A percentile compares a stretch with the other conserved stretches of the same genome.
These are phyloP conservation scores for Carex arenaria DNA, from an alignment of 202 grass and related monocot genomes.

Conservation along the genomic window DNA sequence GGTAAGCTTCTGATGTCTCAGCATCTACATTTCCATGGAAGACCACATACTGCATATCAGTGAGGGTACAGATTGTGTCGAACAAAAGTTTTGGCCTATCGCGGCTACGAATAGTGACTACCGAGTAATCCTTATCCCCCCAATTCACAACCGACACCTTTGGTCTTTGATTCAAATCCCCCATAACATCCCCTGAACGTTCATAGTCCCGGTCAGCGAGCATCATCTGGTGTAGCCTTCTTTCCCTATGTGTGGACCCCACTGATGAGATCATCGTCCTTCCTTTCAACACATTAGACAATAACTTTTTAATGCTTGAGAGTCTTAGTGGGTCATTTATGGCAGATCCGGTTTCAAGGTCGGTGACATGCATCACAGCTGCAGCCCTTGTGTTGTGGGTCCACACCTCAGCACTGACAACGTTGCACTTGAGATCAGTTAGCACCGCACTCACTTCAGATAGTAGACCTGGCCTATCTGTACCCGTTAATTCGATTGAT, in stretches of 20 bases:
- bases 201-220: conserved; percentile 75
- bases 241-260: conserved; percentile 54
- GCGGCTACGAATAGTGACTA: conserved; percentile 72
- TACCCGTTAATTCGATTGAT: conserved; percentile 79
- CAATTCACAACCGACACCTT: conserved; percentile 76
- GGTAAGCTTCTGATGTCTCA: conserved; percentile 71
- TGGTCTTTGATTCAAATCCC: conserved; percentile 22
- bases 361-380: conserved; percentile 75
- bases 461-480: conserved; percentile 71
- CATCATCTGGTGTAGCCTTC: conserved; percentile 95
- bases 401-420: conserved; percentile 85
- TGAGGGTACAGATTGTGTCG: conserved; percentile 79
- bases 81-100: conserved; percentile 87
- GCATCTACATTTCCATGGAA: conserved; percentile 78
- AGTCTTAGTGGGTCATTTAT: conserved; percentile 52
- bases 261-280: conserved; percentile 41
- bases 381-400: conserved; percentile 77
- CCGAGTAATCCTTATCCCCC: conserved; percentile 82
- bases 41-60: conserved; percentile 97
- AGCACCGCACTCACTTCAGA: conserved; percentile 88
- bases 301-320: conserved; percentile 52
- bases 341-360: conserved; percentile 38
- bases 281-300: conserved; percentile 76
- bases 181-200: conserved; percentile 36
- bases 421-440: conserved; percentile 67